Percentiles rank a stretch among this genome's conserved stretches.
These are phyloP conservation scores for Phytophthora cryptogea DNA, from an alignment of 352 stramenopile species.

Conservation along the genomic window DNA sequence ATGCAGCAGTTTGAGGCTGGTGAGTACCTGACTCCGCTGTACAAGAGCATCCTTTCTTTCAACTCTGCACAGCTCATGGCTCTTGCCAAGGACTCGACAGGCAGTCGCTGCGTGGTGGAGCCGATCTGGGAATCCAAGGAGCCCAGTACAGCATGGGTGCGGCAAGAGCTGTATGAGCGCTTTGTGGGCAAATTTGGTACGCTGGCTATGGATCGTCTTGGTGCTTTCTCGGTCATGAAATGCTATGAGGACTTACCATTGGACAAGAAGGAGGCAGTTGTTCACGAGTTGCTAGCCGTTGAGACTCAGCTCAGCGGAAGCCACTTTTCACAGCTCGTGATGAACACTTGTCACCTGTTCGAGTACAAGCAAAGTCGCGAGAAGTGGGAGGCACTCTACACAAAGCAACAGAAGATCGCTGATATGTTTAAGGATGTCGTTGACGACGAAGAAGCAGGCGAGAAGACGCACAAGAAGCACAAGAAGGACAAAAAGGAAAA, in stretches of 20 bases:
- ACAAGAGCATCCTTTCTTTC: conserved; percentile 63
- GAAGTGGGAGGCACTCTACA: conserved; percentile 76
- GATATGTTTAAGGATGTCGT: conserved; percentile 82
- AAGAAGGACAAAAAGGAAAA: conserved; percentile 48
- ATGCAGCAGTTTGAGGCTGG: conserved; percentile 65
- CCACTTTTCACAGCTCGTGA: conserved; percentile 83
- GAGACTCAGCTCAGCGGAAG: conserved; percentile 76
- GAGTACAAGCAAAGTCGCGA: conserved; percentile 82
- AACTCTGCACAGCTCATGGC: conserved; percentile 74
- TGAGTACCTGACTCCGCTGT: conserved; percentile 54
- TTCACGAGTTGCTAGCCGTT: conserved; percentile 67
- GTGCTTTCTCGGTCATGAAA: conserved; percentile 85
- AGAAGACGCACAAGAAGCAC: conserved; percentile 14
- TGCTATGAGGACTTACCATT: conserved; percentile 71
- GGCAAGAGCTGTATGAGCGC: conserved; percentile 63
- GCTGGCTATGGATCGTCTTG: conserved; percentile 73
- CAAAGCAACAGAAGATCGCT: conserved; percentile 82
- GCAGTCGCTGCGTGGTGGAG: conserved; percentile 77
- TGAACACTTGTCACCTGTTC: conserved; percentile 79
- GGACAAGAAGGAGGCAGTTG: conserved; percentile 68
- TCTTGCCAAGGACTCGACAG: conserved; percentile 78
- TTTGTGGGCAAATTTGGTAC: conserved; percentile 75
- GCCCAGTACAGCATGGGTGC: conserved; percentile 59
- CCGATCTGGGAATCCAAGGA: conserved; percentile 79
- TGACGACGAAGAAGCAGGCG: conserved; percentile 29